phyloP scores from a whole-genome alignment of 768 basidiomycete genomes.

The Tremella mesenterica region DNA sequence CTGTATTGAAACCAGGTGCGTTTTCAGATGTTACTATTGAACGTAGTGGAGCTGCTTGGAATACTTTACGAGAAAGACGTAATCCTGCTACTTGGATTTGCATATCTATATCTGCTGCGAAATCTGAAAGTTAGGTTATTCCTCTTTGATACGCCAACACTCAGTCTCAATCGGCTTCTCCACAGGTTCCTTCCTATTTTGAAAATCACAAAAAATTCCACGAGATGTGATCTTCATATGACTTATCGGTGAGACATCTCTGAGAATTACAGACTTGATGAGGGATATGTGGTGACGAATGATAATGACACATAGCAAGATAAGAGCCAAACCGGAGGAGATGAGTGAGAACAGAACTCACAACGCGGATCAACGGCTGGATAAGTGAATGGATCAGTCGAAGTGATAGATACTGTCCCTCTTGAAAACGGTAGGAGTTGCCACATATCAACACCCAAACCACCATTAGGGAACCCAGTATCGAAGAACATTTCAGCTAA shows the following conservation, averaged over 20 bases:
- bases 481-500: conserved; percentile 30
- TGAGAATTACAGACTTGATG: too few species aligned
- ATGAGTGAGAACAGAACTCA: too few species aligned
- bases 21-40: conserved; percentile 7
- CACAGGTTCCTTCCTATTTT: too few species aligned
- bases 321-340: too few species aligned
- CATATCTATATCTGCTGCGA: conserved; percentile 24
- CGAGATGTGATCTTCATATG: too few species aligned
- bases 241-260: too few species aligned
- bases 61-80: conserved; percentile 21
- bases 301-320: too few species aligned
- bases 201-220: too few species aligned
- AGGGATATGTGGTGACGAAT: too few species aligned
- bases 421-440: conserved; percentile 34
- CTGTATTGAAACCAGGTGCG: conserved; percentile 8
- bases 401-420: conserved; percentile 10
- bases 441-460: conserved; percentile 20
- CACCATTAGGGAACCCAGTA: not conserved
- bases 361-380: conserved; percentile 29
- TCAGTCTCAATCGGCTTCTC: too few species aligned
- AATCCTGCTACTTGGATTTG: conserved; percentile 32
- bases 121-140: too few species aligned
- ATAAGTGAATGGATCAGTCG: not conserved
- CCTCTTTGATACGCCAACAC: too few species aligned
- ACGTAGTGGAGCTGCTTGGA: conserved; percentile 11